Conservation (phyloP, 164 flowering plant species). For the Platanus orientalis region DNA sequence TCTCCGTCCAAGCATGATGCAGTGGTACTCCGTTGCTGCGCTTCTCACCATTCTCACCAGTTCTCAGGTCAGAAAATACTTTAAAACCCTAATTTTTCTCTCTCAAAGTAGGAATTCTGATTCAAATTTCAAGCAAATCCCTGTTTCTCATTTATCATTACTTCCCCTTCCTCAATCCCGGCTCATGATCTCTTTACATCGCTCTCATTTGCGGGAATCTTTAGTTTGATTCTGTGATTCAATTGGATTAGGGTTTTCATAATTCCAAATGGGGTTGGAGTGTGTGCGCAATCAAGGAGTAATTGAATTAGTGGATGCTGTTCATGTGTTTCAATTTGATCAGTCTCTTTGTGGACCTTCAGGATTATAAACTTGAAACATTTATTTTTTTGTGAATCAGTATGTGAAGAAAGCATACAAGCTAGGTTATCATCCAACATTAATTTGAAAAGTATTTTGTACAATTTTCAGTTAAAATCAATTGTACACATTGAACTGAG, state of each 20-base stretch:
- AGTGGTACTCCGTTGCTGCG: slow-evolving; percentile 83
- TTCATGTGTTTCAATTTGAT: neutral
- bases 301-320: neutral
- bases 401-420: neutral
- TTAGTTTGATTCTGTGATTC: neutral
- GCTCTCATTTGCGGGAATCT: neutral
- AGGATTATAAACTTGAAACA: neutral
- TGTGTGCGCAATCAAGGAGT: neutral
- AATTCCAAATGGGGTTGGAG: neutral
- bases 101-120: neutral
- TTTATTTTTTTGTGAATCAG: neutral
- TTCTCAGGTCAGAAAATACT: slow-evolving; percentile 51
- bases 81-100: neutral
- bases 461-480: neutral
- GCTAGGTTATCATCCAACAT: neutral
- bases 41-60: slow-evolving; percentile 87
- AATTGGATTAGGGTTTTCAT: neutral
- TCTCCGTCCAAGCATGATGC: slow-evolving; percentile 50
- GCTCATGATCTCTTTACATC: neutral
- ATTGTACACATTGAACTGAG: neutral
- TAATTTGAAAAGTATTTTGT: neutral
- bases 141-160: neutral
- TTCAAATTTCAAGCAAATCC: neutral
- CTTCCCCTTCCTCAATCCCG: neutral
- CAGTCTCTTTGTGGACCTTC: neutral